phyloP scores from a whole-genome alignment of 495 filamentous ascomycete species.

The Penicillium steckii region DNA sequence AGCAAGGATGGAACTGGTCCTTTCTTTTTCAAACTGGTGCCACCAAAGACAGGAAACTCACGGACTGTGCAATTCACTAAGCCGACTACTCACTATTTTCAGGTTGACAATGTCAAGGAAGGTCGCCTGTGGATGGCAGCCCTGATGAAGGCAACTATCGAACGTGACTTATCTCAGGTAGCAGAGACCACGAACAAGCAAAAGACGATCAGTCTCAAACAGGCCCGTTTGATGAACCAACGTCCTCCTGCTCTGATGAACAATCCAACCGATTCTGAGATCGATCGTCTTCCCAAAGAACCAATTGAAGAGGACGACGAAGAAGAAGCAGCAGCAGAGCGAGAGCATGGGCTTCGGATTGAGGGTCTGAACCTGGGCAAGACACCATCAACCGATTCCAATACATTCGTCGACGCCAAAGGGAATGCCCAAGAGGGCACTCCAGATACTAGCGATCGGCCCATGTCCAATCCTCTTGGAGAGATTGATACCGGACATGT shows the following conservation, averaged over 20 bases:
- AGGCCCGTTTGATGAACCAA: constrained; percentile 78
- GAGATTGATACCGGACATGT: constrained; percentile 25
- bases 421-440: constrained; percentile 14
- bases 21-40: constrained; percentile 98
- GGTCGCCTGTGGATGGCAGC: constrained; percentile 98
- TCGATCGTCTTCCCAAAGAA: constrained; percentile 16
- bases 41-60: constrained; percentile 81
- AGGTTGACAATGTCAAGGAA: constrained; percentile 82
- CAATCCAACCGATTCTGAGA: constrained; percentile 11
- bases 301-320: constrained; percentile 25
- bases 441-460: background rate
- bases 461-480: constrained; percentile 24
- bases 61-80: constrained; percentile 96
- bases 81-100: constrained; percentile 95
- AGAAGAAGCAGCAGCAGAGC: no score
- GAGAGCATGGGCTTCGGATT: constrained; percentile 32
- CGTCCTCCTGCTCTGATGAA: constrained; percentile 85
- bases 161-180: constrained; percentile 75
- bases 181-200: constrained; percentile 92
- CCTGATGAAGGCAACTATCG: constrained; percentile 98
- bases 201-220: constrained; percentile 85
- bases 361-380: constrained; percentile 36
- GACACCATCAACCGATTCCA: constrained; percentile 13
- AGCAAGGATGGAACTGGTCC: constrained; percentile 51
- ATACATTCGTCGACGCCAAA: constrained; percentile 17